A percentile compares a stretch with the other conserved stretches of the same genome.
Conservation (phyloP, 805 yeast genomes). For the Starmerella riodocensis region DNA sequence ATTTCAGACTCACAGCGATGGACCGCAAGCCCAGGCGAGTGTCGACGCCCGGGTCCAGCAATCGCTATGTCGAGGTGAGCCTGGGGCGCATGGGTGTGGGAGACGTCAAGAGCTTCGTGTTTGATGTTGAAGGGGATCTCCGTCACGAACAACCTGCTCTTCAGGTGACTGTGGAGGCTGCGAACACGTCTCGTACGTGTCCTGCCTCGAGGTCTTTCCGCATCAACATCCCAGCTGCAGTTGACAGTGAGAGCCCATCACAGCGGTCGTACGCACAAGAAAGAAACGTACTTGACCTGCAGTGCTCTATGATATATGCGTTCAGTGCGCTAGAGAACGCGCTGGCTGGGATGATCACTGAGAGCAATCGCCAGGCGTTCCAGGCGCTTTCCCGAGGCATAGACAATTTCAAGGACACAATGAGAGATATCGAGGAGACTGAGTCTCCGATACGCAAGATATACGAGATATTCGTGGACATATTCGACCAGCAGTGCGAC, state of each 20-base stretch:
- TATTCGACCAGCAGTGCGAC: conserved; percentile 7
- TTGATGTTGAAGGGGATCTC: not conserved
- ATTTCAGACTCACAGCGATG: not conserved
- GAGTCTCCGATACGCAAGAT: not conserved
- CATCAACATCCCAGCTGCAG: not conserved
- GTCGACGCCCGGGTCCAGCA: not conserved
- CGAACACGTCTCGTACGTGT: not conserved
- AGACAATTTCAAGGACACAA: too few species aligned
- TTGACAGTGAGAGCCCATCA: not conserved
- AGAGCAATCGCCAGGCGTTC: not conserved
- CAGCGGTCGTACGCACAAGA: too few species aligned
- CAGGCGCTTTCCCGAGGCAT: not conserved
- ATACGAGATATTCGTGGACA: not conserved
- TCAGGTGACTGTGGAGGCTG: not conserved
- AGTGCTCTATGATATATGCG: not conserved
- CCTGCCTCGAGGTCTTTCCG: not conserved
- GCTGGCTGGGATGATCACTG: not conserved
- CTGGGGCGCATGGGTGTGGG: conserved; percentile 2
- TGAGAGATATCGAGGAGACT: too few species aligned
- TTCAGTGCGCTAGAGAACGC: not conserved
- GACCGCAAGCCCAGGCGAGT: not conserved
- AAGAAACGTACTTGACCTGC: not conserved
- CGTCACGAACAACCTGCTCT: not conserved
- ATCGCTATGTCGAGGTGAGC: not conserved
- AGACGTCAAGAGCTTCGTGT: not conserved